Evolutionary conservation across 1,139 yeast species (phyloP).

Genomic region (Candida dubliniensis): DNA sequence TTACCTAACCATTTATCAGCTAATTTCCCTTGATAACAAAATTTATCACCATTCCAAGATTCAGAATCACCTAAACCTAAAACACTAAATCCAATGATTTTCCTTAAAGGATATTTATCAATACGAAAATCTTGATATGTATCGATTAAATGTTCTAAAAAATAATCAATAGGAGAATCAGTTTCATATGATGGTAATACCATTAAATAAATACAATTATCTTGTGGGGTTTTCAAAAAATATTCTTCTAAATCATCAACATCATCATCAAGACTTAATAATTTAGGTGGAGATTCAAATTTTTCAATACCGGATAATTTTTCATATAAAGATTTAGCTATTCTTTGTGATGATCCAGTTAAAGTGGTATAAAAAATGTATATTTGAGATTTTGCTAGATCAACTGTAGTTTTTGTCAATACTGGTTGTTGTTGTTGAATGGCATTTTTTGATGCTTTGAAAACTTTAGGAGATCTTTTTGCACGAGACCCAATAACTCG

Average conservation of each 20-base stretch:
- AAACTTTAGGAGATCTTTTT: slow-evolving; percentile 38
- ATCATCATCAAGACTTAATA: slow-evolving; percentile 75
- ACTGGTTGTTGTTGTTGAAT: slow-evolving; percentile 19
- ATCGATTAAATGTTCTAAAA: slow-evolving; percentile 76
- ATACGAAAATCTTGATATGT: slow-evolving; percentile 83
- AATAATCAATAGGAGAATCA: slow-evolving; percentile 88
- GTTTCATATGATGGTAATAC: slow-evolving; percentile 91
- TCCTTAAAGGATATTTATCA: slow-evolving; percentile 72
- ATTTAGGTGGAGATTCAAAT: slow-evolving; percentile 46
- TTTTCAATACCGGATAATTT: slow-evolving; percentile 29
- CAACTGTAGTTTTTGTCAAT: slow-evolving; percentile 32
- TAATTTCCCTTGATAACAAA: slow-evolving; percentile 80
- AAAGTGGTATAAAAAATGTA: slow-evolving; percentile 79
- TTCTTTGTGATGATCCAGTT: slow-evolving; percentile 77
- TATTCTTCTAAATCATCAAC: slow-evolving; percentile 82
- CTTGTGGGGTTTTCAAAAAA: slow-evolving; percentile 63
- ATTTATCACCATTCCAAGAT: slow-evolving; percentile 74
- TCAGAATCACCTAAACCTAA: slow-evolving; percentile 88
- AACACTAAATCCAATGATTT: slow-evolving; percentile 76
- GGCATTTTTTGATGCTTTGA: slow-evolving; percentile 37
- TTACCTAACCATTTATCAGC: slow-evolving; percentile 79
- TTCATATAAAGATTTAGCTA: slow-evolving; percentile 54
- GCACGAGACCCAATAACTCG: slow-evolving; percentile 22
- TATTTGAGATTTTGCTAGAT: slow-evolving; percentile 46
- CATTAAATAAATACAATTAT: slow-evolving; percentile 60